Conservation (phyloP, 140 eudicot genomes). For the Erigeron philadelphicus region DNA sequence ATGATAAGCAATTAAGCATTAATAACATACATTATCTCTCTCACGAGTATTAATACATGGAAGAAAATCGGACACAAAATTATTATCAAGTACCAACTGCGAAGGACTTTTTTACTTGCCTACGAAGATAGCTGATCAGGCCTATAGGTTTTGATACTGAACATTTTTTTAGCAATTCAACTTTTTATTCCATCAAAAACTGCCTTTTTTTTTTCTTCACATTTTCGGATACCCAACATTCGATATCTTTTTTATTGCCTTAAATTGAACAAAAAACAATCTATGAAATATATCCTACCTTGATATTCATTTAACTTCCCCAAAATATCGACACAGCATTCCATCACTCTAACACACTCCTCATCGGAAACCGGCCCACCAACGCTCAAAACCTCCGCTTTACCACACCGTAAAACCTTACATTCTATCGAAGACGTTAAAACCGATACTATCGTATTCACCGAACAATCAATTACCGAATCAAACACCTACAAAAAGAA, state of each 20-base stretch:
- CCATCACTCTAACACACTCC: slow-evolving; percentile 43
- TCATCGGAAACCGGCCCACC: slow-evolving; percentile 40
- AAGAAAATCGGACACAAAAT: background rate
- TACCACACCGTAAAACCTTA: slow-evolving; percentile 27
- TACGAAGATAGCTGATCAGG: no score
- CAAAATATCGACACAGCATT: slow-evolving; percentile 42
- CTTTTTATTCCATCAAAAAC: no score
- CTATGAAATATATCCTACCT: slow-evolving; percentile 26
- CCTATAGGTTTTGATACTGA: no score
- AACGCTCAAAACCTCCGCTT: slow-evolving; percentile 36
- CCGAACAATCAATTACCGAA: slow-evolving; percentile 40
- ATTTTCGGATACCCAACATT: no score
- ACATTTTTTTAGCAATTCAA: no score
- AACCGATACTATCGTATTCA: slow-evolving; percentile 52
- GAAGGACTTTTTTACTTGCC: no score
- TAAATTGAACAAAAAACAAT: no score
- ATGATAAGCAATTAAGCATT: no score
- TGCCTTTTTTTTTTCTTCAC: no score
- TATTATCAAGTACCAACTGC: no score
- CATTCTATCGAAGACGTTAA: slow-evolving; percentile 44
- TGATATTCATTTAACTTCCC: slow-evolving; percentile 36
- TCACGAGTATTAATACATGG: slow-evolving; percentile 4
- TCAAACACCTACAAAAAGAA: slow-evolving; percentile 49
- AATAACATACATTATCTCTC: slow-evolving; percentile 3
- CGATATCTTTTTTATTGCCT: no score